These are phyloP conservation scores for Cucurbita ficifolia DNA, from an alignment of 306 rosid genomes.

Conservation along the genomic window DNA sequence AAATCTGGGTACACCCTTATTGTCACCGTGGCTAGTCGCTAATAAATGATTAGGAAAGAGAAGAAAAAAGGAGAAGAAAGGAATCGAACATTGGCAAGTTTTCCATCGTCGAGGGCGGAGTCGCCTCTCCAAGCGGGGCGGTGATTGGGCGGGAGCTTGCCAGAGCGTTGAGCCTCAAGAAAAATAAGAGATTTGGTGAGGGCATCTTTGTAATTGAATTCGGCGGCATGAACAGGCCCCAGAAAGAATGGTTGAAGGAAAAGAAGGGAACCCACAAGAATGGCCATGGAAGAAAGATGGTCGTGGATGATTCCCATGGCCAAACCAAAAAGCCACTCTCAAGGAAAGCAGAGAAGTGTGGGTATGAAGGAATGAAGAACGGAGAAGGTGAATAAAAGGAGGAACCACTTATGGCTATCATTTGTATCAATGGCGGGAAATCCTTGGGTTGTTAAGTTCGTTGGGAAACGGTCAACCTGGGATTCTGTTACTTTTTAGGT, in stretches of 20 bases:
- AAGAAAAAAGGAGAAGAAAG: not conserved
- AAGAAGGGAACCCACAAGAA: constrained; percentile 36
- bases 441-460: not conserved
- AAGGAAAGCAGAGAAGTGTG: not conserved
- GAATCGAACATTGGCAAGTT: constrained; percentile 28
- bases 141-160: constrained; percentile 59
- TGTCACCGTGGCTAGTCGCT: too few relatives aligned
- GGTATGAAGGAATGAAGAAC: not conserved
- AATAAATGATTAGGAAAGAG: too few relatives aligned
- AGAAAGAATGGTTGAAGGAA: constrained; percentile 24
- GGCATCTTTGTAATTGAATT: constrained; percentile 60
- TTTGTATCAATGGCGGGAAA: not conserved
- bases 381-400: not conserved
- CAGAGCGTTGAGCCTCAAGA: constrained; percentile 91
- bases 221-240: constrained; percentile 16
- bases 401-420: not conserved
- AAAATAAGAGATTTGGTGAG: constrained; percentile 70
- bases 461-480: not conserved
- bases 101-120: constrained; percentile 71
- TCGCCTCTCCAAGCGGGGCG: constrained; percentile 84
- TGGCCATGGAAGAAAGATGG: constrained; percentile 20
- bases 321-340: not conserved
- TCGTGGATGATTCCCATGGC: constrained; percentile 17
- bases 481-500: not conserved
- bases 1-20: too few relatives aligned